A percentile compares a stretch with the other conserved stretches of the same genome.
Evolutionary conservation across 1,139 yeast genomes (phyloP).

Genomic region (Debaryomyces coudertii): DNA sequence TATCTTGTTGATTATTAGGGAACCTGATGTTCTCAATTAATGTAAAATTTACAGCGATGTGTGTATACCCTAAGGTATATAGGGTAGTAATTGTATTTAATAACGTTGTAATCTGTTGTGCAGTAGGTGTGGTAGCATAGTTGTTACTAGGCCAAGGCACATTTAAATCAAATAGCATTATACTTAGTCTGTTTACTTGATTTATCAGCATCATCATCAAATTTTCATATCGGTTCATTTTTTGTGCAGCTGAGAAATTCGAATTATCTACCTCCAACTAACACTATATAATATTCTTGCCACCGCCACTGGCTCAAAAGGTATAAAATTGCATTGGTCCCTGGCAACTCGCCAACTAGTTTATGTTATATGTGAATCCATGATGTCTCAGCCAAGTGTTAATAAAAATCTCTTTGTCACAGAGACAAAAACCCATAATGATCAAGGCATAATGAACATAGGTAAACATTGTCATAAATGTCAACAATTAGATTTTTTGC

Average conservation of each 20-base stretch:
- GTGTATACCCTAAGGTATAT: constrained; percentile 68
- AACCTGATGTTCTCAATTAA: constrained; percentile 59
- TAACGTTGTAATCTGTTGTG: constrained; percentile 45
- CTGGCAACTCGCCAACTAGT: background rate
- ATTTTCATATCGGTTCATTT: constrained; percentile 5
- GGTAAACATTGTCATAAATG: constrained; percentile 71
- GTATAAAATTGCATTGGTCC: background rate
- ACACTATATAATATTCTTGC: constrained; percentile 12
- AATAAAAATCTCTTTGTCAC: constrained; percentile 20
- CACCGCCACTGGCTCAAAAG: constrained; percentile 20
- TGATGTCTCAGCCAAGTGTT: constrained; percentile 13
- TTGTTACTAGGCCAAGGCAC: constrained; percentile 76
- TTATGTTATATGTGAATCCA: background rate
- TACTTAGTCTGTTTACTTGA: background rate
- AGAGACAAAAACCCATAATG: constrained; percentile 22
- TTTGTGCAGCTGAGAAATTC: constrained; percentile 10
- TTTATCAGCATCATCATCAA: constrained; percentile 1
- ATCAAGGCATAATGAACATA: constrained; percentile 62
- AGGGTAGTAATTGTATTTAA: constrained; percentile 58
- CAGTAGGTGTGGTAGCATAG: constrained; percentile 44
- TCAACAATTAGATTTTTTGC: constrained; percentile 67
- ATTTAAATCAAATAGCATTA: constrained; percentile 66
- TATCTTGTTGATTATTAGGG: constrained; percentile 44
- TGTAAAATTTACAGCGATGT: constrained; percentile 71
- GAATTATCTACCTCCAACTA: background rate